A percentile compares a stretch with the other conserved stretches of the same genome.
These are phyloP conservation scores for Eutypella sp. DNA, from an alignment of 2,329 filamentous ascomycete species.

Conservation along the genomic window DNA sequence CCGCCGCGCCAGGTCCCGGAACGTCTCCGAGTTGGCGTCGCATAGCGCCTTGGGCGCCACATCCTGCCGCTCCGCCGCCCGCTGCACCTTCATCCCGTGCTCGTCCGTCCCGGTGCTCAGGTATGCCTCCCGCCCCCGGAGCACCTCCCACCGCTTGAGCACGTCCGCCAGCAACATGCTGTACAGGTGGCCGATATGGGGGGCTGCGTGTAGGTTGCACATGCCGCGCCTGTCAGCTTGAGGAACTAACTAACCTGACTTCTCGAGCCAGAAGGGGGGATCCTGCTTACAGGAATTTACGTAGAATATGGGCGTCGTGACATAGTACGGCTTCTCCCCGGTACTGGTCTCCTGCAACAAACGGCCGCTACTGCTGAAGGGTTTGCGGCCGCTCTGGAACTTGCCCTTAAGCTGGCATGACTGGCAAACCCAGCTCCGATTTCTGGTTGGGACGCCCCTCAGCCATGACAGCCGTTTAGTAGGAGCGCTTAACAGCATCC, in stretches of 20 bases:
- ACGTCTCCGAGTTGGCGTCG: conserved; percentile 75
- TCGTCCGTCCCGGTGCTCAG: conserved; percentile 93
- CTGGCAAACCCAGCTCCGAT: conserved; percentile 21
- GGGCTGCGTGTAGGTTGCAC: conserved; percentile 48
- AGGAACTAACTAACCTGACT: too few species aligned
- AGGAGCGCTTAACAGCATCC: conserved; percentile 11
- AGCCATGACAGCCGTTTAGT: conserved; percentile 12
- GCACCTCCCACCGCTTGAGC: conserved; percentile 81
- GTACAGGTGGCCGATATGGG: conserved; percentile 92
- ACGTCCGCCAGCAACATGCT: conserved; percentile 88
- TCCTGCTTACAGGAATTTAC: conserved; percentile 84
- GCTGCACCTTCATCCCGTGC: conserved; percentile 96
- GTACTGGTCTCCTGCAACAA: conserved; percentile 6
- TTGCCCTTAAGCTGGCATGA: conserved; percentile 15
- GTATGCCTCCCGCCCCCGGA: conserved; percentile 66
- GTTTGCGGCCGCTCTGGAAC: conserved; percentile 11
- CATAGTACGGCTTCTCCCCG: conserved; percentile 75
- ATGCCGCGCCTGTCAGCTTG: conserved; percentile 13
- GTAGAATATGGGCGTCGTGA: conserved; percentile 97
- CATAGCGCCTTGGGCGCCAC: conserved; percentile 80
- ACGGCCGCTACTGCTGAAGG: conserved; percentile 16
- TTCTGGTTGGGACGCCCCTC: conserved; percentile 5
- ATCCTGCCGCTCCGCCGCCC: conserved; percentile 67
- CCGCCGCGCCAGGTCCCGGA: conserved; percentile 66
- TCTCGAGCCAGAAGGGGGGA: not conserved